Evolutionary conservation across 176 grass and related monocot species (phyloP).

Genomic region (Carex cristatella): DNA sequence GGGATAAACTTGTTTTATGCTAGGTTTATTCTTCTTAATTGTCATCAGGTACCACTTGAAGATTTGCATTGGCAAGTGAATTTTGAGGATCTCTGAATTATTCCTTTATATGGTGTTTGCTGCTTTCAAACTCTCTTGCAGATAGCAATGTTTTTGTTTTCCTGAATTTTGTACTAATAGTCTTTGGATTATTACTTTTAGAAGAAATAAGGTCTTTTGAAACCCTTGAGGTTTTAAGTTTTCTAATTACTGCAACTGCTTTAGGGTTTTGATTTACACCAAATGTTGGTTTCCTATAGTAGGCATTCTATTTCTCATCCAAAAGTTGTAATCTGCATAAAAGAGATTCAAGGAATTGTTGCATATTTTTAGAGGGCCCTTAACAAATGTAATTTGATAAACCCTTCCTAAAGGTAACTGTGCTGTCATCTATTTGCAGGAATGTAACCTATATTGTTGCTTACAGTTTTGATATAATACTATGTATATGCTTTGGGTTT

Average conservation of each 20-base stretch:
- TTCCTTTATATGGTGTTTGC: background rate
- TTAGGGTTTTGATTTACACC: background rate
- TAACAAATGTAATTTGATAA: background rate
- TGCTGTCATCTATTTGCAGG: background rate
- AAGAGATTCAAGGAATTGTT: background rate
- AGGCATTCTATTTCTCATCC: background rate
- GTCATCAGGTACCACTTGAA: background rate
- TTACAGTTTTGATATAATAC: background rate
- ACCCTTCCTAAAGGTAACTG: background rate
- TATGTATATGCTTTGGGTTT: background rate
- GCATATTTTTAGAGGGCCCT: background rate
- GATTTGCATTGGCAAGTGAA: background rate
- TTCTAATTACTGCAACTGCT: background rate
- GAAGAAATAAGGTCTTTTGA: background rate
- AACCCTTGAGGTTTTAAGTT: conserved; percentile 3
- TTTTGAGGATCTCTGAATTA: background rate
- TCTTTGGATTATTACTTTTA: background rate
- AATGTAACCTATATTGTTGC: background rate
- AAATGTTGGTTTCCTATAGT: background rate
- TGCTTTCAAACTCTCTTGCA: background rate
- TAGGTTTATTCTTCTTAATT: background rate
- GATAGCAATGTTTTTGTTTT: background rate
- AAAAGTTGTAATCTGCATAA: background rate
- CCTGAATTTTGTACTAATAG: background rate
- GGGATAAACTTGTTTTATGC: background rate